phyloP scores from a whole-genome alignment of 805 yeast species.

The Ascoidea asiatica region DNA sequence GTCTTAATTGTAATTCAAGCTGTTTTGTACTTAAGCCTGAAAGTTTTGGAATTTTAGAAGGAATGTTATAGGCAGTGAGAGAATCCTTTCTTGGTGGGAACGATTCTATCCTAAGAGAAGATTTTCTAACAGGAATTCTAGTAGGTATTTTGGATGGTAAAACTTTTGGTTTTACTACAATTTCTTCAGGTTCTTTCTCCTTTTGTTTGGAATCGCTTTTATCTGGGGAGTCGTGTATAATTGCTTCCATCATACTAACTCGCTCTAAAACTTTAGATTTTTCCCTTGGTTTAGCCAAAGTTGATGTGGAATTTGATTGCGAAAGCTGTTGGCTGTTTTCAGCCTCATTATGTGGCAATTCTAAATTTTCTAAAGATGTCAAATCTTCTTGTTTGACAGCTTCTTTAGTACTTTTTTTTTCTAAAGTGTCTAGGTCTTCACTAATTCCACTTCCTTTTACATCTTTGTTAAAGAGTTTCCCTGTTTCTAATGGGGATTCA shows the following conservation, averaged over 20 bases:
- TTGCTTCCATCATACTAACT: neutral
- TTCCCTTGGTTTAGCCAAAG: neutral
- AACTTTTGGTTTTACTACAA: neutral
- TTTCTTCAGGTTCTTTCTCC: neutral
- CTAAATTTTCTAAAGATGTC: too few species aligned
- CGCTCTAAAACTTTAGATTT: neutral
- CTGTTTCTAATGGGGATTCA: too few species aligned
- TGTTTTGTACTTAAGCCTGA: conserved; percentile 11
- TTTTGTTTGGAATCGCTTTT: neutral
- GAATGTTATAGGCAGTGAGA: neutral
- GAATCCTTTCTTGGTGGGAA: neutral
- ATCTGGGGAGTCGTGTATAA: too few species aligned
- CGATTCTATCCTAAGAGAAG: neutral
- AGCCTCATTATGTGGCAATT: too few species aligned
- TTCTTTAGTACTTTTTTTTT: too few species aligned
- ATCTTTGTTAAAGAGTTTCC: too few species aligned
- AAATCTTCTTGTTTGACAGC: too few species aligned
- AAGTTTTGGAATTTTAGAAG: neutral
- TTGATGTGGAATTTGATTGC: too few species aligned
- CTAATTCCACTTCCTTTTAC: too few species aligned
- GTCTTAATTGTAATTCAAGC: conserved; percentile 13
- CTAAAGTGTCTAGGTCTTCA: too few species aligned
- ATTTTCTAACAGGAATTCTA: neutral
- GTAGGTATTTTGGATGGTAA: neutral
- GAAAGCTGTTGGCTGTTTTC: too few species aligned